Evolutionary conservation across 2,329 filamentous ascomycete genomes (phyloP), one percentile per base, ranked within the genome.

Genomic region (Apiospora aurea): DNA sequence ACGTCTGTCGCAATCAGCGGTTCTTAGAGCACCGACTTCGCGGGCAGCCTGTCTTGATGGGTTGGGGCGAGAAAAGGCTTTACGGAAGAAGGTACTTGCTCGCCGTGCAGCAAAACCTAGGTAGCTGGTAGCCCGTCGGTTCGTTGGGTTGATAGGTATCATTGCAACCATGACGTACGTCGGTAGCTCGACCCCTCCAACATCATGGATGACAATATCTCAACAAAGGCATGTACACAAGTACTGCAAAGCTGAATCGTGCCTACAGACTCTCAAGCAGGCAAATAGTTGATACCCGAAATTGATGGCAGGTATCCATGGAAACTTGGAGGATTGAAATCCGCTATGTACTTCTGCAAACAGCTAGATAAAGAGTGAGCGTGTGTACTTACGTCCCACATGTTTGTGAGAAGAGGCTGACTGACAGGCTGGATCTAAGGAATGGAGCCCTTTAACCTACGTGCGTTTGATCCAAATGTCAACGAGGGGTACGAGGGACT

Each of bases 151-250:
- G 64, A 46, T 26, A 67, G 64, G 29, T 26, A 67, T 26, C 38
- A 46, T 26, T 44, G 66, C 66, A 68, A 47, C n/a, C 43, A 68
- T 68, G 66, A 68, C 66, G 66, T 68, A 68, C 41, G 34, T 8
- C 34, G 5, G 11, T 67, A 21, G 21, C 4, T 24, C 34, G 41
- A 13, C 64, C 64, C 21, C 43, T 29, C n/a, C n/a, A 44, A 7
- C 38, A 14, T 10, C 34, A n/a, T 14, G 34, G 16, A 43, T 26
- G 38, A 10, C 38, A 66, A n/a, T 21, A 13, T 21, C 34, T 34
- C n/a, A n/a, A 61, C 13, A 21, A 21, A 61, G 13, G 53, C 16
- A 43, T 11, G 41, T 14, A 13, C 41, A 43, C 41, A 34, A 34
- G 13, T 29, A 61, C 13, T 61, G 24, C 8, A 38, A 41, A 11